Conservation (phyloP, 1,139 yeast species). For the Candida smagusa region DNA sequence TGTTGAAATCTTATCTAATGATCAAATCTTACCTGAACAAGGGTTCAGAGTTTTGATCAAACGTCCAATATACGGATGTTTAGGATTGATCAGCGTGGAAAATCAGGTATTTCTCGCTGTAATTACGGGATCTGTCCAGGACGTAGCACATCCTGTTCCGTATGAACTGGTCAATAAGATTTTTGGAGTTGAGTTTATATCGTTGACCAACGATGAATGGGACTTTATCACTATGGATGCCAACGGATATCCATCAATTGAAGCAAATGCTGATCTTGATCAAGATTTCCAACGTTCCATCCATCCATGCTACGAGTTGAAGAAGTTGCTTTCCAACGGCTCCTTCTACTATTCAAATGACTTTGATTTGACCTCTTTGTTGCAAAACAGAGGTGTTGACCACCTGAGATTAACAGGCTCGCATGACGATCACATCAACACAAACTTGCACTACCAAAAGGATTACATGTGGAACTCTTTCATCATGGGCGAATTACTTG, state of each 20-base stretch:
- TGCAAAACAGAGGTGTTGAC: conserved; percentile 69
- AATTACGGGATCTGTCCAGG: conserved; percentile 65
- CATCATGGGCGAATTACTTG: conserved; percentile 78
- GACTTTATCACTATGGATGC: conserved; percentile 67
- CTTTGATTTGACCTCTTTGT: conserved; percentile 80
- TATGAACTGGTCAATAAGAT: conserved; percentile 80
- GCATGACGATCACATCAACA: conserved; percentile 18
- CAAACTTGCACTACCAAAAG: conserved; percentile 52
- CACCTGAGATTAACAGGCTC: conserved; percentile 13
- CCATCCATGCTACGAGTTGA: conserved; percentile 83
- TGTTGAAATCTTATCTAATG: conserved; percentile 48
- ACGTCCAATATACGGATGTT: conserved; percentile 70
- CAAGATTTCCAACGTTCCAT: conserved; percentile 36
- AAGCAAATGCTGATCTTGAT: conserved; percentile 5
- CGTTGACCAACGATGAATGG: conserved; percentile 72
- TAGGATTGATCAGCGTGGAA: conserved; percentile 75
- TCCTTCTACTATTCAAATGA: conserved; percentile 90
- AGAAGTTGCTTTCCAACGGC: conserved; percentile 78
- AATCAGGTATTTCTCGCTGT: conserved; percentile 71
- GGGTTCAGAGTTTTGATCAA: conserved; percentile 50
- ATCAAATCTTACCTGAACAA: conserved; percentile 33
- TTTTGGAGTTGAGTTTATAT: conserved; percentile 78
- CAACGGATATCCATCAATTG: conserved; percentile 55
- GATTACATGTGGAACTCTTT: conserved; percentile 97
- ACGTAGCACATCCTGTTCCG: conserved; percentile 82